phyloP scores from a whole-genome alignment of 2,329 filamentous ascomycete genomes.

The Hymenoscyphus linearis region DNA sequence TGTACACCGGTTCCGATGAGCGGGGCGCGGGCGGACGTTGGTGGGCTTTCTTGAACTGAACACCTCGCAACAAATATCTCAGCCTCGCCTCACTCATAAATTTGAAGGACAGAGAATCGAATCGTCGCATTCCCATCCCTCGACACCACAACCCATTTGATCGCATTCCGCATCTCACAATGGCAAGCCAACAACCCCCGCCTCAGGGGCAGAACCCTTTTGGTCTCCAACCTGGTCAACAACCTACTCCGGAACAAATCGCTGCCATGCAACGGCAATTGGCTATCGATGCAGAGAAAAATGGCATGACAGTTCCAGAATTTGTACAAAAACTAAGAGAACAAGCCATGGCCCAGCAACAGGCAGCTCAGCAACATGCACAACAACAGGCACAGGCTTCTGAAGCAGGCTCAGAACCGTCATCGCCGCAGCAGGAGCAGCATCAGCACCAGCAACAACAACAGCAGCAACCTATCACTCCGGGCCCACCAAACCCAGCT shows the following conservation, averaged over 20 bases:
- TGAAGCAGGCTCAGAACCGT: slow-evolving; percentile 11
- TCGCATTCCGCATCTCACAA: slow-evolving; percentile 3
- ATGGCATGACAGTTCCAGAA: slow-evolving; percentile 78
- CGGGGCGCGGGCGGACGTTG: too few relatives aligned
- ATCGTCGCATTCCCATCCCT: neutral
- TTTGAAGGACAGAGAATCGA: neutral
- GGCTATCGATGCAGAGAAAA: slow-evolving; percentile 74
- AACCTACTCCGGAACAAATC: slow-evolving; percentile 79
- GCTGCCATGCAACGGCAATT: slow-evolving; percentile 77
- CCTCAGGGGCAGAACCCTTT: slow-evolving; percentile 21
- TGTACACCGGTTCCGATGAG: neutral
- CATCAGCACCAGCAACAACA: slow-evolving; percentile 46
- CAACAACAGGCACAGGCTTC: slow-evolving; percentile 30
- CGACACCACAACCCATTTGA: neutral
- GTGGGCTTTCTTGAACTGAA: neutral
- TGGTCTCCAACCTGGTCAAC: slow-evolving; percentile 30
- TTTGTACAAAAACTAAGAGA: slow-evolving; percentile 68
- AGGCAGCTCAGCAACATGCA: slow-evolving; percentile 42
- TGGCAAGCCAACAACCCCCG: slow-evolving; percentile 20
- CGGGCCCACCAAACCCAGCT: slow-evolving; percentile 80
- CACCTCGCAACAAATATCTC: slow-evolving; percentile 1
- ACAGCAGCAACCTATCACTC: slow-evolving; percentile 62
- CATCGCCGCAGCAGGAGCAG: slow-evolving; percentile 33
- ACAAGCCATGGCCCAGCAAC: slow-evolving; percentile 48
- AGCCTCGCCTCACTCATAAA: neutral